phyloP scores from a whole-genome alignment of 2,329 filamentous ascomycete species.

The Ceratocystis albifundus region DNA sequence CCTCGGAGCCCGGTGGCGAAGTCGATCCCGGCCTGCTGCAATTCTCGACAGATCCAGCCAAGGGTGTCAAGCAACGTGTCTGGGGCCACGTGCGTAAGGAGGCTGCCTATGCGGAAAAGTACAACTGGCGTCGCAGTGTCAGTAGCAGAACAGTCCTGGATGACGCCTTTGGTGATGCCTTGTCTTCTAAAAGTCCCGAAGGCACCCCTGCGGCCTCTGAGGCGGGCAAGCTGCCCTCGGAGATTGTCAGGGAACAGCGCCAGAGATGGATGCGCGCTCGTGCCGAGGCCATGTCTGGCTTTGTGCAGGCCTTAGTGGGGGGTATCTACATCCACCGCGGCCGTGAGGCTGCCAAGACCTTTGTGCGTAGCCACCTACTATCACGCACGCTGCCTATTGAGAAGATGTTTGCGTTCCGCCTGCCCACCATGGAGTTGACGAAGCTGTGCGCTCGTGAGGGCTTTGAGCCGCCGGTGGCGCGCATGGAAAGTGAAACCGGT shows the following conservation, averaged over 20 bases:
- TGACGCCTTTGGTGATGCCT: slow-evolving; percentile 66
- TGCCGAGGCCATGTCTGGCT: slow-evolving; percentile 57
- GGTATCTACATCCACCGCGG: slow-evolving; percentile 79
- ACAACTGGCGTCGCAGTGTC: slow-evolving; percentile 54
- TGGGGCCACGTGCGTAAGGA: slow-evolving; percentile 46
- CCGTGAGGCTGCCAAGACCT: slow-evolving; percentile 62
- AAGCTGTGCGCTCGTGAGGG: slow-evolving; percentile 77
- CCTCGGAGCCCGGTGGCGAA: slow-evolving; percentile 76
- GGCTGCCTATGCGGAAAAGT: slow-evolving; percentile 35
- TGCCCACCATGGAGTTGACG: slow-evolving; percentile 72
- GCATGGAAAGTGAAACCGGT: slow-evolving; percentile 84
- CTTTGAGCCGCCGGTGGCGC: slow-evolving; percentile 76
- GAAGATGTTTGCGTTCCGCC: slow-evolving; percentile 69
- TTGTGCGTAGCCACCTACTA: slow-evolving; percentile 75
- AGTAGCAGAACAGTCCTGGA: slow-evolving; percentile 70
- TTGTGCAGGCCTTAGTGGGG: slow-evolving; percentile 74
- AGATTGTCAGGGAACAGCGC: slow-evolving; percentile 22
- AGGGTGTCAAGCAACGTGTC: slow-evolving; percentile 35
- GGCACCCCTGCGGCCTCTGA: slow-evolving; percentile 18
- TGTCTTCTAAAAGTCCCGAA: slow-evolving; percentile 28
- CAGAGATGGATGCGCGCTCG: slow-evolving; percentile 55
- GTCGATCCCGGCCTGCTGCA: slow-evolving; percentile 87
- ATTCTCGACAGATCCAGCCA: slow-evolving; percentile 46
- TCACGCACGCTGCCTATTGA: slow-evolving; percentile 65
- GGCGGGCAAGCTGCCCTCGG: slow-evolving; percentile 22